Conservation (phyloP, 768 basidiomycete species). For the Leucocoprinus leucothites region DNA sequence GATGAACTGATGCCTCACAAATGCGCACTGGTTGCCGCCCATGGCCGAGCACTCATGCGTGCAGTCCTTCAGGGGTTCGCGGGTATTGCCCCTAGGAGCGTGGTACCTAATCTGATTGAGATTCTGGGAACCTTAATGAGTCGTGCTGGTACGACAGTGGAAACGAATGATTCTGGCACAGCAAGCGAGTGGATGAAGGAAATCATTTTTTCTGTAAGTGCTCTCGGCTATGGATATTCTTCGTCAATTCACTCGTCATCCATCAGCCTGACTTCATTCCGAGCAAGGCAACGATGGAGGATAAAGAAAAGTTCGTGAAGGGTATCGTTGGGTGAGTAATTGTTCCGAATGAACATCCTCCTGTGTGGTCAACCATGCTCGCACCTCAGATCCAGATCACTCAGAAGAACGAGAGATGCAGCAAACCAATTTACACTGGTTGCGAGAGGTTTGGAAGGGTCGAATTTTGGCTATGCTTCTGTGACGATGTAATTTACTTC, state of each 20-base stretch:
- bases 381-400: slow-evolving; percentile 57
- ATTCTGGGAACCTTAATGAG: slow-evolving; percentile 66
- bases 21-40: slow-evolving; percentile 36
- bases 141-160: slow-evolving; percentile 32
- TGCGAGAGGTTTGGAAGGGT: slow-evolving; percentile 79
- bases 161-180: slow-evolving; percentile 30
- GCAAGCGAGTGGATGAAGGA: slow-evolving; percentile 65
- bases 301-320: slow-evolving; percentile 77
- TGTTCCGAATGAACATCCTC: not conserved
- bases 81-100: slow-evolving; percentile 79
- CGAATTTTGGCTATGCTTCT: slow-evolving; percentile 82
- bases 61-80: slow-evolving; percentile 81
- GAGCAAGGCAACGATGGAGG: slow-evolving; percentile 68
- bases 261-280: slow-evolving; percentile 68
- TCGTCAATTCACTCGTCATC: not conserved
- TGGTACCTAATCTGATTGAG: slow-evolving; percentile 81
- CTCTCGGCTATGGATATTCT: not conserved
- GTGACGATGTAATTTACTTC: slow-evolving; percentile 21
- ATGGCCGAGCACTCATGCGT: slow-evolving; percentile 67
- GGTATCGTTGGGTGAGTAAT: slow-evolving; percentile 58
- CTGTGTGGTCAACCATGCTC: not conserved
- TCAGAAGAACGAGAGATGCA: slow-evolving; percentile 75
- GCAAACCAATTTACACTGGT: slow-evolving; percentile 86
- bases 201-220: slow-evolving; percentile 61
- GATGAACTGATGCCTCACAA: slow-evolving; percentile 57